phyloP scores from a whole-genome alignment of 805 yeast genomes.

The Limtongozyma cylindracea region DNA sequence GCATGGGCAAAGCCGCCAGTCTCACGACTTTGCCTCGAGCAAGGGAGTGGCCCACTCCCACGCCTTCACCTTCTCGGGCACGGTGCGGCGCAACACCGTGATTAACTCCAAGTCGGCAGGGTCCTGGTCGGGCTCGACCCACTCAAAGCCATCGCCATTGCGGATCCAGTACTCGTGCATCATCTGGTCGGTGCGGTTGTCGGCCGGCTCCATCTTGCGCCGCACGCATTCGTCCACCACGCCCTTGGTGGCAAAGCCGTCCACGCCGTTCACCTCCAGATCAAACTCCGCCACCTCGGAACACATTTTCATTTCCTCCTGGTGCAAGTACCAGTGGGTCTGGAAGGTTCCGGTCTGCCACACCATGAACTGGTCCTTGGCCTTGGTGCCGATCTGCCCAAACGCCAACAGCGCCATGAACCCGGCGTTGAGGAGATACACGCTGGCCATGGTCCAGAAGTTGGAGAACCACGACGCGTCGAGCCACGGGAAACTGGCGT shows the following conservation, averaged over 20 bases:
- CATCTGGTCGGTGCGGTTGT: conserved; percentile 18
- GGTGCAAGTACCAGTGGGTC: conserved; percentile 33
- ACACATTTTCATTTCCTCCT: conserved; percentile 45
- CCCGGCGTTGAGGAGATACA: conserved; percentile 13
- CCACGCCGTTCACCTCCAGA: conserved; percentile 12
- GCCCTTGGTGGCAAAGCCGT: no score
- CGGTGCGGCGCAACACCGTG: no score
- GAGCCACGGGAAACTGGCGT: conserved; percentile 10
- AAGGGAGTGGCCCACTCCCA: no score
- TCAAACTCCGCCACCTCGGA: conserved; percentile 11
- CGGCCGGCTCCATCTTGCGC: conserved; percentile 13
- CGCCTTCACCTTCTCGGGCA: no score
- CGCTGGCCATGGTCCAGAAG: conserved; percentile 19
- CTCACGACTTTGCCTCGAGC: no score
- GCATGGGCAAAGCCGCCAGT: no score
- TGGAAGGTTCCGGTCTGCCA: conserved; percentile 47
- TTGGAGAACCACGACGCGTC: conserved; percentile 13
- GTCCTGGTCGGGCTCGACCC: conserved; percentile 82
- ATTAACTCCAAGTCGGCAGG: conserved; percentile 47
- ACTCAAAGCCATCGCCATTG: conserved; percentile 67
- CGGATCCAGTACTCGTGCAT: conserved; percentile 72
- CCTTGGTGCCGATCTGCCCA: conserved; percentile 14
- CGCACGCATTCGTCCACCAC: conserved; percentile 12
- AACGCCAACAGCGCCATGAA: conserved; percentile 14
- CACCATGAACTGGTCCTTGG: conserved; percentile 25